phyloP scores from a whole-genome alignment of 306 rosid genomes.

The cucumber (Cucumis sativus) region DNA sequence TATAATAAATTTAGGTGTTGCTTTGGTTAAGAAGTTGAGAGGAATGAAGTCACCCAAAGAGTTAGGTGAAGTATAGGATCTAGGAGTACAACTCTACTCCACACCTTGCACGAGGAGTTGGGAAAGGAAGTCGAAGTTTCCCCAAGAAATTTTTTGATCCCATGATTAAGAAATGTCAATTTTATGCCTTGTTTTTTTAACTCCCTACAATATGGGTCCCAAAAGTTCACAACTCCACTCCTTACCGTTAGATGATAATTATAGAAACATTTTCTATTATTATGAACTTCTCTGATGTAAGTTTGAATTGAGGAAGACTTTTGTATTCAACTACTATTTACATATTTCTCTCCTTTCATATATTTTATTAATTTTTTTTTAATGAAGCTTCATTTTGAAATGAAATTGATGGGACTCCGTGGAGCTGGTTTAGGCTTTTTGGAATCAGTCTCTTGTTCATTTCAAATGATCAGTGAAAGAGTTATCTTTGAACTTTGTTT shows the following conservation, averaged over 20 bases:
- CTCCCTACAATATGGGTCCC: too few species aligned
- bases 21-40: too few species aligned
- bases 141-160: too few species aligned
- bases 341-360: not conserved
- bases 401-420: not conserved
- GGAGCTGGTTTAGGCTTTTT: not conserved
- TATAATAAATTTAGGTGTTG: not conserved
- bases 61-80: too few species aligned
- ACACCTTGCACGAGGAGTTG: too few species aligned
- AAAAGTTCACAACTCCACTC: too few species aligned
- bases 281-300: not conserved
- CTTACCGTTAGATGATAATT: not conserved
- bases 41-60: too few species aligned
- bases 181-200: too few species aligned
- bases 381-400: not conserved
- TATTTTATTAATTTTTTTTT: not conserved
- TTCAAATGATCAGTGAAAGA: not conserved
- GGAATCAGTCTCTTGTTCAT: not conserved
- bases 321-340: not conserved
- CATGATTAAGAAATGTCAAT: too few species aligned
- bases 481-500: not conserved
- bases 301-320: not conserved
- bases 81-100: too few species aligned
- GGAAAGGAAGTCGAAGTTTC: too few species aligned
- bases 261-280: not conserved